A percentile compares a stretch with the other conserved stretches of the same genome.
These are phyloP conservation scores for Pseudodiploospora longispora DNA, from an alignment of 2,329 filamentous ascomycete species.

Conservation along the genomic window DNA sequence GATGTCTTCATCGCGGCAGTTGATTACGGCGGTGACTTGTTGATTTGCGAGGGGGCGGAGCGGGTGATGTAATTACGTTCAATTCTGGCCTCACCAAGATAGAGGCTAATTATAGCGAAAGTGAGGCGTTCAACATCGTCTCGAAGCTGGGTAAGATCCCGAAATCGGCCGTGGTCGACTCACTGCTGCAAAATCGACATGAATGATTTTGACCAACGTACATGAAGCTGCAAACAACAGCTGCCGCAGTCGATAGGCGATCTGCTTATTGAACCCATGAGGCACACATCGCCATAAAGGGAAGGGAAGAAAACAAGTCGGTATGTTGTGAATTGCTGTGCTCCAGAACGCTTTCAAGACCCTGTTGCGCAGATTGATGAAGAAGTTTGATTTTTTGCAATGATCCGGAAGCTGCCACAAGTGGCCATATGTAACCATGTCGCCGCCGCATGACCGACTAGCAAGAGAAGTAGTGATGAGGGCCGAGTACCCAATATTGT, in stretches of 20 bases:
- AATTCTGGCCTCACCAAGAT: constrained; percentile 19
- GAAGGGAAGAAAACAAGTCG: constrained; percentile 14
- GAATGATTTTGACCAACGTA: constrained; percentile 20
- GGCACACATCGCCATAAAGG: constrained; percentile 23
- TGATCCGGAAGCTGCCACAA: constrained; percentile 32
- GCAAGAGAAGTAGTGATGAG: constrained; percentile 27
- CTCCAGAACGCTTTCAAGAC: constrained; percentile 29
- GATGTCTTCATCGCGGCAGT: constrained; percentile 7
- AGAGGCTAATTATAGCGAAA: constrained; percentile 20
- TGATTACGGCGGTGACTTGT: constrained; percentile 24
- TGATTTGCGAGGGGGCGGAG: constrained; percentile 14
- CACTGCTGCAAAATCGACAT: constrained; percentile 18
- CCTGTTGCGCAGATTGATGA: constrained; percentile 30
- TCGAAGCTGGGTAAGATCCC: constrained; percentile 13
- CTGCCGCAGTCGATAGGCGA: constrained; percentile 23
- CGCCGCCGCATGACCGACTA: constrained; percentile 28
- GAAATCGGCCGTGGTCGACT: constrained; percentile 19
- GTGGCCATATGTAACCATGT: constrained; percentile 29
- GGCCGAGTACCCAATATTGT: constrained; percentile 26
- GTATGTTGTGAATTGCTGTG: constrained; percentile 25
- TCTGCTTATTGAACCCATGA: constrained; percentile 22
- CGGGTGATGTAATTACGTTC: constrained; percentile 24
- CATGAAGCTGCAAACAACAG: constrained; percentile 20
- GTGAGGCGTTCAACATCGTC: constrained; percentile 10
- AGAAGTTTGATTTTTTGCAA: constrained; percentile 32